Base-by-base conservation (phyloP, 106 monocot species). In the Gastrodia elata region DNA sequence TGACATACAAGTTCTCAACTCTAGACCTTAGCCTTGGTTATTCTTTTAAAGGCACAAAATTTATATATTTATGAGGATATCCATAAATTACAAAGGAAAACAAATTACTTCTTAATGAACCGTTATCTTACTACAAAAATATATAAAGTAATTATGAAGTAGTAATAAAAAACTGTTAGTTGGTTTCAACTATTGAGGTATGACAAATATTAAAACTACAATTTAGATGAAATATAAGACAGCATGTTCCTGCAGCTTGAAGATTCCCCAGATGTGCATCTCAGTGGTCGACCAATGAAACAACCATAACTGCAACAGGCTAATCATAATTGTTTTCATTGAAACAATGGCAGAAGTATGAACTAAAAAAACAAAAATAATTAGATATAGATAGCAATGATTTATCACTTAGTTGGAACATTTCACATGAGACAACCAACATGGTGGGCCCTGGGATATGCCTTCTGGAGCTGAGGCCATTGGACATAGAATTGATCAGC, bases 401-500 rank as follows among this genome's bases (percentile, higher is more conserved):
- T 9, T 42, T 42, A 42, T 46, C 46, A 10, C 46, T 15, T 46
- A 13, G 1, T 46, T 46, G 46, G 16, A 58, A 25, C 18, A 38
- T 16, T 73, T 80, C 74, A 94, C 94, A 91, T 94, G 39, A 94
- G 80, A 36, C 86, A 59, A 32, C 89, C 91, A 15, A 87, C 87
- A 74, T 89, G 89, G 10, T 65, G 73, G 0, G 85, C 76, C 74
- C 84, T 74, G 20, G 91, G 94, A 49, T 89, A 87, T 83, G 77
- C n/a, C 43, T 49, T 74, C 40, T 90, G 80, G 42, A 93, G 65
- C 39, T 90, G 86, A 9, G 92, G 92, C 96, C 92, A 97, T 71
- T 97, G 92, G 32, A 92, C 96, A 71, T 84, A 85, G 33, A 92
- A 79, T 75, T 90, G 85, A 83, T 96, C 92, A 38, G 84, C 87